Conservation (phyloP, 257 asterid species). For the Solanum commersonii region DNA sequence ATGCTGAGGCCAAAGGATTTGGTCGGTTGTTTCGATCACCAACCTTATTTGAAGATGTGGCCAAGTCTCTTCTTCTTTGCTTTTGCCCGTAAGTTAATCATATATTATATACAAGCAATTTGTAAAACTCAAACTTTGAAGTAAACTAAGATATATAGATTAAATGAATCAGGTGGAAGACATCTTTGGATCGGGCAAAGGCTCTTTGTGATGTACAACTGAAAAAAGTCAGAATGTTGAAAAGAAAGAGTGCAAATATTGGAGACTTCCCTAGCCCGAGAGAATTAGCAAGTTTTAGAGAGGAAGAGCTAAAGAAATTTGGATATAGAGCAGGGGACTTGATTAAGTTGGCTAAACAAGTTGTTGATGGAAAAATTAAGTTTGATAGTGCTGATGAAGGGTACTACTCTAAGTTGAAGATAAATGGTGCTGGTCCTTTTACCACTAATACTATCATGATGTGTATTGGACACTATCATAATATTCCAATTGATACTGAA, state of each 20-base stretch:
- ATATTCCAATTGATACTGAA: conserved; percentile 35
- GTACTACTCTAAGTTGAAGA: background rate
- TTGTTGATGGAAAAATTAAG: conserved; percentile 9
- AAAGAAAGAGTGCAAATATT: conserved; percentile 5
- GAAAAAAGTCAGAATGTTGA: background rate
- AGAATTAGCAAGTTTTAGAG: conserved; percentile 24
- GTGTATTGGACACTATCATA: conserved; percentile 30
- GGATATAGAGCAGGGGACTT: conserved; percentile 21
- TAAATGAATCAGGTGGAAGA: background rate
- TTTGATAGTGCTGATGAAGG: background rate
- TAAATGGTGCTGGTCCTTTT: conserved; percentile 31
- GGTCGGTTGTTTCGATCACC: conserved; percentile 46
- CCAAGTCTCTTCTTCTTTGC: conserved; percentile 40
- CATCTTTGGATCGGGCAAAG: background rate
- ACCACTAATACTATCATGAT: conserved; percentile 29
- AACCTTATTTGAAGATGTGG: conserved; percentile 40
- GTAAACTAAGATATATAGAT: background rate
- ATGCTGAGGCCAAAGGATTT: conserved; percentile 24
- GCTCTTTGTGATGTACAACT: conserved; percentile 23
- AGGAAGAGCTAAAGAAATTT: conserved; percentile 9
- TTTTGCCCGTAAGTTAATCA: conserved; percentile 14
- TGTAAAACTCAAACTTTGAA: background rate
- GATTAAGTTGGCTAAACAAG: conserved; percentile 10
- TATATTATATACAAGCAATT: background rate
- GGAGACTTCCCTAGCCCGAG: conserved; percentile 26